Conservation (phyloP, 163 green algal genomes). For the Chloromonas sp. region DNA sequence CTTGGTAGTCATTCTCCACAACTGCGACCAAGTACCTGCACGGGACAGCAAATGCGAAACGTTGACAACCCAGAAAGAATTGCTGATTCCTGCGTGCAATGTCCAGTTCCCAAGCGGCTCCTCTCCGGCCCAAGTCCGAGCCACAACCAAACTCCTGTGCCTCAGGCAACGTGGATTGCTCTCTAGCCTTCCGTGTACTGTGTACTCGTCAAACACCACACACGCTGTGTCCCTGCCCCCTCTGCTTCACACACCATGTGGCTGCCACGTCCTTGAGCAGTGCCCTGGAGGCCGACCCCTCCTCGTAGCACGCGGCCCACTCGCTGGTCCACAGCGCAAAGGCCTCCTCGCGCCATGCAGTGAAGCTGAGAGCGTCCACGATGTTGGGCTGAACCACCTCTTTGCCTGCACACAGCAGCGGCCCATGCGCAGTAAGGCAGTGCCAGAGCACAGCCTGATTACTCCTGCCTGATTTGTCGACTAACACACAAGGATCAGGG, state of each 20-base stretch:
- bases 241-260: background rate
- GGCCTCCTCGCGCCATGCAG: conserved; percentile 77
- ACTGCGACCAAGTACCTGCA: background rate
- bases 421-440: background rate
- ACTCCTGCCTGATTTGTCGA: too few species aligned
- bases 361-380: conserved; percentile 66
- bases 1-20: background rate
- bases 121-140: background rate
- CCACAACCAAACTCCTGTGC: background rate
- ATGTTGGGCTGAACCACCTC: conserved; percentile 84
- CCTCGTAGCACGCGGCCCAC: conserved; percentile 69
- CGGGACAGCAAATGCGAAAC: background rate
- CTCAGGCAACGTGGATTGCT: background rate
- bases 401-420: conserved; percentile 34
- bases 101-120: background rate
- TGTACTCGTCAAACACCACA: background rate
- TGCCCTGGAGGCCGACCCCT: background rate
- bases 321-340: conserved; percentile 77
- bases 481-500: too few species aligned
- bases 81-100: background rate
- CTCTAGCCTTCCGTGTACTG: background rate
- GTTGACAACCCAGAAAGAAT: background rate
- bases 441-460: background rate
- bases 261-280: background rate
- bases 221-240: background rate